Conservation (phyloP, 2,329 filamentous ascomycete species). For the Pyrenophora teres region DNA sequence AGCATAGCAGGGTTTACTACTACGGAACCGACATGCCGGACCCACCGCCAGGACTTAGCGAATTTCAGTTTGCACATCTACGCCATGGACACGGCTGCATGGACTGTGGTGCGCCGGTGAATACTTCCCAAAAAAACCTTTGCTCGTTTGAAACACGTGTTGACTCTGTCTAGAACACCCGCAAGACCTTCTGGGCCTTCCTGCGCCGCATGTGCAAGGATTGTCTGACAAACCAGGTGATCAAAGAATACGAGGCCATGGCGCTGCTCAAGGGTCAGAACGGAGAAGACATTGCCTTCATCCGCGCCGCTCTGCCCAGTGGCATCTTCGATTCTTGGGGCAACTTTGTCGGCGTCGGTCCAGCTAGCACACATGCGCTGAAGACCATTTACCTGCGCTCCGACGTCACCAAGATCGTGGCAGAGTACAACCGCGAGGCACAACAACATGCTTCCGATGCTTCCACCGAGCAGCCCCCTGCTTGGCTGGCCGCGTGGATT, state of each 20-base stretch:
- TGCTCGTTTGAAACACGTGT: not conserved
- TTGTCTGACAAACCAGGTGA: conserved; percentile 43
- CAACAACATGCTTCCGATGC: conserved; percentile 20
- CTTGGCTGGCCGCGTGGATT: conserved; percentile 31
- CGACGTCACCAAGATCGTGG: conserved; percentile 37
- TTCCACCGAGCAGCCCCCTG: conserved; percentile 22
- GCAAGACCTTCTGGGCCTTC: conserved; percentile 52
- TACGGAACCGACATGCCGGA: conserved; percentile 43
- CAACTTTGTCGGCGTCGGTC: conserved; percentile 46
- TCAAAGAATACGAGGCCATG: conserved; percentile 40
- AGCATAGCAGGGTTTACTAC: conserved; percentile 42
- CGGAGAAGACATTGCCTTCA: conserved; percentile 34
- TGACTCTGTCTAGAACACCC: conserved; percentile 27
- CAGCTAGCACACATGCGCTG: conserved; percentile 39
- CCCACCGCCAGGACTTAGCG: conserved; percentile 43
- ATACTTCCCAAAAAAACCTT: not conserved
- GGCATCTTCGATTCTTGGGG: conserved; percentile 48
- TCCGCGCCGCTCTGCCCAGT: conserved; percentile 39
- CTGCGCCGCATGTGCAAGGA: conserved; percentile 49
- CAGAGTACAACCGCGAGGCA: conserved; percentile 27
- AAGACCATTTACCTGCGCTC: conserved; percentile 41
- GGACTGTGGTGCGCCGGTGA: conserved; percentile 38
- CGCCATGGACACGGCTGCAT: conserved; percentile 49
- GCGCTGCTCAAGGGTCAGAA: conserved; percentile 29
- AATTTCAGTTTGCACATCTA: conserved; percentile 49